A percentile compares a stretch with the other conserved stretches of the same genome.
Evolutionary conservation across 345 rosid genomes (phyloP).

Genomic region (Odontarrhena argentea): DNA sequence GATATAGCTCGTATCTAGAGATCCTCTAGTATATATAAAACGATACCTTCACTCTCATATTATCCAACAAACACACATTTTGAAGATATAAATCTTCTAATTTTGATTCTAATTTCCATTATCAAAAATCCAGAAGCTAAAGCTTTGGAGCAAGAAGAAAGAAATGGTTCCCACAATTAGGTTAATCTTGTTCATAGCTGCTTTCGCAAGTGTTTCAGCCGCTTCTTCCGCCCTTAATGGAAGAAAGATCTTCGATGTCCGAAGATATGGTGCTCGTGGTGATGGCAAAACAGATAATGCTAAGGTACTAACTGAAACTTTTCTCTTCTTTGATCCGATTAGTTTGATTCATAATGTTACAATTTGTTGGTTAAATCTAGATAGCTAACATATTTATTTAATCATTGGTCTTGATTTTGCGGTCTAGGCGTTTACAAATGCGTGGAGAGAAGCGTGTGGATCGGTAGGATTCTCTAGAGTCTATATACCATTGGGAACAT

Average conservation of each 20-base stretch:
- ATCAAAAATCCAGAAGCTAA: background rate
- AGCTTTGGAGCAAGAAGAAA: slow-evolving; percentile 8
- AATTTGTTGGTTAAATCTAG: background rate
- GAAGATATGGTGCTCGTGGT: slow-evolving; percentile 41
- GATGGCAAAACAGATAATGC: slow-evolving; percentile 43
- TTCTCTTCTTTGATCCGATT: background rate
- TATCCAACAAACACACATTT: background rate
- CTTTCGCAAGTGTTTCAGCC: slow-evolving; percentile 18
- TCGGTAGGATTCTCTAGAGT: slow-evolving; percentile 35
- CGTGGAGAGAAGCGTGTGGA: slow-evolving; percentile 41
- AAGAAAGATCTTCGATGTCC: slow-evolving; percentile 33
- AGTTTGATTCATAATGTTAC: background rate
- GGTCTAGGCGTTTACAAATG: slow-evolving; percentile 38
- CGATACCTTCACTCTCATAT: background rate
- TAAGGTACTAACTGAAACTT: slow-evolving; percentile 26
- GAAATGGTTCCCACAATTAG: slow-evolving; percentile 15
- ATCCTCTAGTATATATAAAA: slow-evolving; percentile 22
- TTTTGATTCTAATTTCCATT: background rate
- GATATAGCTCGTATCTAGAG: slow-evolving; percentile 11
- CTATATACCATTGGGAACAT: slow-evolving; percentile 33
- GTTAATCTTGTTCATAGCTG: slow-evolving; percentile 18
- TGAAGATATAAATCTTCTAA: background rate
- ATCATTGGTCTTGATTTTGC: background rate
- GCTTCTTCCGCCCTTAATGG: background rate
- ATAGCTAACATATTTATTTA: background rate